Conservation (phyloP, 805 yeast genomes). For the Lipomyces yamanashiensis region DNA sequence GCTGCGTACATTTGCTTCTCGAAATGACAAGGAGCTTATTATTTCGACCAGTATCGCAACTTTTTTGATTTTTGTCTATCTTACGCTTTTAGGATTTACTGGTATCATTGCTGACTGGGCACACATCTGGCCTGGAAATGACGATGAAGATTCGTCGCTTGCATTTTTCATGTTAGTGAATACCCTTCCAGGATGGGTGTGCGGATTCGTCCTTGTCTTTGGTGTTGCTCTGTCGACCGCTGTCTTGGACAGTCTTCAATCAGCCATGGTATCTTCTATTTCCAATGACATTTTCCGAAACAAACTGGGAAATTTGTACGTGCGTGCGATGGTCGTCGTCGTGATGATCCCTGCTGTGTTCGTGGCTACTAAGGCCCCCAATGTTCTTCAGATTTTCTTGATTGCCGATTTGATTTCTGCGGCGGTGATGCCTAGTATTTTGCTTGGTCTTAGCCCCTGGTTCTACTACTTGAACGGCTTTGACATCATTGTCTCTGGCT, state of each 20-base stretch:
- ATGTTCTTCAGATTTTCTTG: slow-evolving; percentile 82
- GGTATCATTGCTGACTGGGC: slow-evolving; percentile 94
- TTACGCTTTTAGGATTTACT: slow-evolving; percentile 75
- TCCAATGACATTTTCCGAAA: slow-evolving; percentile 91
- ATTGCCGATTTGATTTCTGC: slow-evolving; percentile 91
- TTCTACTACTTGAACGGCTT: slow-evolving; percentile 75
- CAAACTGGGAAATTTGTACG: slow-evolving; percentile 66
- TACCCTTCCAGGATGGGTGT: slow-evolving; percentile 81
- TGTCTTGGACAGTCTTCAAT: slow-evolving; percentile 85
- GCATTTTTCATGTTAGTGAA: slow-evolving; percentile 75
- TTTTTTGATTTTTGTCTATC: slow-evolving; percentile 62
- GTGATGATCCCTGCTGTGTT: slow-evolving; percentile 87
- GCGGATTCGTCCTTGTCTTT: slow-evolving; percentile 80
- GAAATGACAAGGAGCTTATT: slow-evolving; percentile 71
- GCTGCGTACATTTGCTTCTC: slow-evolving; percentile 91
- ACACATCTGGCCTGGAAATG: slow-evolving; percentile 58
- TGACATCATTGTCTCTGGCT: slow-evolving; percentile 82
- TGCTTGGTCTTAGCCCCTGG: slow-evolving; percentile 71
- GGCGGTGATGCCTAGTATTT: slow-evolving; percentile 80
- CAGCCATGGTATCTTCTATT: slow-evolving; percentile 84
- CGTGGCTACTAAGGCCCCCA: slow-evolving; percentile 81
- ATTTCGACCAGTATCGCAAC: slow-evolving; percentile 80
- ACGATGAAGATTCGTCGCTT: slow-evolving; percentile 58
- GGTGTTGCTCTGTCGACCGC: slow-evolving; percentile 78
- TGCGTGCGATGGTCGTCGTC: slow-evolving; percentile 69